A percentile compares a stretch with the other conserved stretches of the same genome.
phyloP scores from a whole-genome alignment of 441 rosid species.

The Cnidoscolus chayamansa region DNA sequence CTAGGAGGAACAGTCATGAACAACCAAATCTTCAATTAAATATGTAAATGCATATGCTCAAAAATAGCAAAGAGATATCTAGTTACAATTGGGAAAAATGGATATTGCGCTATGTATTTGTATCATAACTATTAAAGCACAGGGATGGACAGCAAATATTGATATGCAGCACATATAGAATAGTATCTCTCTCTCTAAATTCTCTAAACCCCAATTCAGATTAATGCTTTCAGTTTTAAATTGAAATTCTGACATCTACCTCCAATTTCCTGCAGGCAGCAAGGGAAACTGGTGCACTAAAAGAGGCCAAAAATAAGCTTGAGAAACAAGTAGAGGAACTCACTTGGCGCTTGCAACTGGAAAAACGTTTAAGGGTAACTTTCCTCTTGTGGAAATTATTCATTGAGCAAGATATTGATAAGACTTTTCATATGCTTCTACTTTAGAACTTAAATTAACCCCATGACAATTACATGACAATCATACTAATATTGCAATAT shows the following conservation, averaged over 20 bases:
- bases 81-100: not conserved
- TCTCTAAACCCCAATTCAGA: slow-evolving; percentile 14
- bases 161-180: not conserved
- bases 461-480: not conserved
- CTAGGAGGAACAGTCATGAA: too few species aligned
- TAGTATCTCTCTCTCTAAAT: slow-evolving; percentile 1
- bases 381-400: slow-evolving; percentile 15
- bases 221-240: slow-evolving; percentile 17
- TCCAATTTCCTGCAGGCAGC: slow-evolving; percentile 60
- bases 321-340: slow-evolving; percentile 96
- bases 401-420: slow-evolving; percentile 15
- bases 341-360: slow-evolving; percentile 91
- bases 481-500: not conserved
- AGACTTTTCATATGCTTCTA: slow-evolving; percentile 10
- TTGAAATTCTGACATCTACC: slow-evolving; percentile 9
- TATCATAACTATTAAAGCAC: not conserved
- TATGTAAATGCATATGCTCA: not conserved
- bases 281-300: slow-evolving; percentile 95
- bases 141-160: not conserved
- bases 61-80: not conserved
- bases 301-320: slow-evolving; percentile 97
- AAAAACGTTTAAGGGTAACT: slow-evolving; percentile 84
- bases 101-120: not conserved
- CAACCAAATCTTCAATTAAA: not conserved
- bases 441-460: slow-evolving; percentile 13